phyloP scores from a whole-genome alignment of 352 stramenopile genomes.

The Pythium vanterpoolii region DNA sequence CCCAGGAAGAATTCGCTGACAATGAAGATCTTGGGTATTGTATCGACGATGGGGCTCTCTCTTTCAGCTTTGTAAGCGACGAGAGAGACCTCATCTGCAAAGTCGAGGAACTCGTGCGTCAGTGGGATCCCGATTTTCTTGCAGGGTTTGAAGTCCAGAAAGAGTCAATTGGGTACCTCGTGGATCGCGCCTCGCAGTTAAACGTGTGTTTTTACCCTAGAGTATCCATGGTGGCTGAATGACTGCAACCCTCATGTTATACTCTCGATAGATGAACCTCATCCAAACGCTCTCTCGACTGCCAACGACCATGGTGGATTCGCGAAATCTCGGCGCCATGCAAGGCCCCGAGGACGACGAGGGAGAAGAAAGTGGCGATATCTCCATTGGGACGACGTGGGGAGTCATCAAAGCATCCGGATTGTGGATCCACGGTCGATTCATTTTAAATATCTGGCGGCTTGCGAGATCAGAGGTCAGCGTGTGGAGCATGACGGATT shows the following conservation, averaged over 20 bases:
- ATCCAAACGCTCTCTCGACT: conserved; percentile 33
- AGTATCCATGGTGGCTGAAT: neutral
- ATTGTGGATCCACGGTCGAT: conserved; percentile 87
- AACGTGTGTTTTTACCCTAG: conserved; percentile 8
- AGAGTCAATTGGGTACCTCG: conserved; percentile 16
- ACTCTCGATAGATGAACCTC: conserved; percentile 20
- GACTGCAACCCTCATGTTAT: neutral
- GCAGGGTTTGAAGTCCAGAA: conserved; percentile 24
- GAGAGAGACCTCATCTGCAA: conserved; percentile 21
- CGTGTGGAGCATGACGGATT: too few relatives aligned
- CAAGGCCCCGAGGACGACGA: conserved; percentile 23
- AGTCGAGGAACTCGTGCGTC: conserved; percentile 18
- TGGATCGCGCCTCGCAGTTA: conserved; percentile 24
- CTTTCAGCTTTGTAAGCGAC: conserved; percentile 25
- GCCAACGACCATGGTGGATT: conserved; percentile 25
- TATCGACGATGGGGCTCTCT: conserved; percentile 19
- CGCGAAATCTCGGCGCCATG: conserved; percentile 21
- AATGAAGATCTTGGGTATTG: conserved; percentile 17
- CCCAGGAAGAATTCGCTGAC: conserved; percentile 4
- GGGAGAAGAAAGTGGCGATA: conserved; percentile 25
- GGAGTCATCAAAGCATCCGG: conserved; percentile 81
- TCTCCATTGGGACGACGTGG: conserved; percentile 70
- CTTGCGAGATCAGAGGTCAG: conserved; percentile 77
- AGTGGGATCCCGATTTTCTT: conserved; percentile 29
- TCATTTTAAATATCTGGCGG: conserved; percentile 92